These are phyloP conservation scores for Cyberlindnera mississippiensis DNA, from an alignment of 805 yeast genomes.

Conservation along the genomic window DNA sequence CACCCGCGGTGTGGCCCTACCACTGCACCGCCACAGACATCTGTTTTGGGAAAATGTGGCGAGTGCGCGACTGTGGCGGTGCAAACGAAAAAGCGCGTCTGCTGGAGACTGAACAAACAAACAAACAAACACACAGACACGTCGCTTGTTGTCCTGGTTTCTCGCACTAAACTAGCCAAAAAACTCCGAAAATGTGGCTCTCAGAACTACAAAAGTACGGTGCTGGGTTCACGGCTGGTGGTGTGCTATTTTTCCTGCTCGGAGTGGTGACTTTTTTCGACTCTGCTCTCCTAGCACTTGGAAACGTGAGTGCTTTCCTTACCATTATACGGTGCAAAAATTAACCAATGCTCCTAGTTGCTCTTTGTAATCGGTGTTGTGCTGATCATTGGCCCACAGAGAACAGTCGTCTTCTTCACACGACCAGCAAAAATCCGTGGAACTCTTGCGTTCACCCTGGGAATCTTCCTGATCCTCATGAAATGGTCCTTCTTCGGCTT, in stretches of 20 bases:
- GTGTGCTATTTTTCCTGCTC: slow-evolving; percentile 58
- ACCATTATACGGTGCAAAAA: not conserved
- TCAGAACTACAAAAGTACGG: slow-evolving; percentile 52
- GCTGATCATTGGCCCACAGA: slow-evolving; percentile 82
- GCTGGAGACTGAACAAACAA: not conserved
- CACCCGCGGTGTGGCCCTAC: too few species aligned
- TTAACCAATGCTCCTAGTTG: slow-evolving; percentile 9
- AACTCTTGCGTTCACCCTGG: slow-evolving; percentile 70
- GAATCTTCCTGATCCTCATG: slow-evolving; percentile 69
- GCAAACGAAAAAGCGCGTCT: not conserved
- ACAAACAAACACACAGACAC: not conserved
- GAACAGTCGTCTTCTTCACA: slow-evolving; percentile 77
- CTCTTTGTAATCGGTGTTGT: slow-evolving; percentile 60
- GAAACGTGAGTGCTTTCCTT: slow-evolving; percentile 66
- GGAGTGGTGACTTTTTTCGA: slow-evolving; percentile 88
- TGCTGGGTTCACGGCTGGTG: slow-evolving; percentile 87
- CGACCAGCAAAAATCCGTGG: slow-evolving; percentile 88
- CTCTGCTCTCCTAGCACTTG: slow-evolving; percentile 82
- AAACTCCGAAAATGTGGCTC: slow-evolving; percentile 21
- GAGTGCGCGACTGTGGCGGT: too few species aligned
- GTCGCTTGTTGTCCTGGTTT: not conserved
- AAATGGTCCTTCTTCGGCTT: slow-evolving; percentile 85
- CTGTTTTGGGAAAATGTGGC: too few species aligned
- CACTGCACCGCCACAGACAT: too few species aligned
- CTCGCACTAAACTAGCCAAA: too few species aligned